A percentile compares a stretch with the other conserved stretches of the same genome.
phyloP scores from a whole-genome alignment of 352 stramenopile genomes.

The Phytophthora meadii region DNA sequence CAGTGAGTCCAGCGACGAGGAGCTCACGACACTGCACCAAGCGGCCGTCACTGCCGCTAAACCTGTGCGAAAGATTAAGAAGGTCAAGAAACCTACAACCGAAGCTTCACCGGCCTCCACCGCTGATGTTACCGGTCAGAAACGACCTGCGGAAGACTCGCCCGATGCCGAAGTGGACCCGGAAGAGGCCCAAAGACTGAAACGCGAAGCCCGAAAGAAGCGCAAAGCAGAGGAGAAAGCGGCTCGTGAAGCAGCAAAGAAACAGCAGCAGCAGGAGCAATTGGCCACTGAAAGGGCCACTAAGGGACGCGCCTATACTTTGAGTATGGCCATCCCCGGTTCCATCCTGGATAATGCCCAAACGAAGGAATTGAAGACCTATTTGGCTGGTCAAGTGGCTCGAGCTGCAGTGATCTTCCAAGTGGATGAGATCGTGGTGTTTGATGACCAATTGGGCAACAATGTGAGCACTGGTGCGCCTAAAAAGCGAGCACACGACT shows the following conservation, averaged over 20 bases:
- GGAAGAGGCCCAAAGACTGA: constrained; percentile 40
- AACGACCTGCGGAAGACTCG: constrained; percentile 17
- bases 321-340: constrained; percentile 97
- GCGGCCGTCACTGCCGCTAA: constrained; percentile 37
- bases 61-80: constrained; percentile 38
- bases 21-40: constrained; percentile 77
- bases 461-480: constrained; percentile 50
- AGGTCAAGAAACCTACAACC: constrained; percentile 29
- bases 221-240: constrained; percentile 67
- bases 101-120: not conserved
- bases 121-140: constrained; percentile 17
- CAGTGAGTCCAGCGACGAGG: constrained; percentile 90
- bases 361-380: constrained; percentile 97
- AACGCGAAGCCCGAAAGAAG: constrained; percentile 78
- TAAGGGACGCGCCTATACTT: constrained; percentile 88
- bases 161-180: constrained; percentile 5
- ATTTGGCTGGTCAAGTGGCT: constrained; percentile 96
- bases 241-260: constrained; percentile 43
- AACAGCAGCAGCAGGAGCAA: constrained; percentile 42
- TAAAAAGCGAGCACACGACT: constrained; percentile 73
- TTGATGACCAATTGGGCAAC: constrained; percentile 94
- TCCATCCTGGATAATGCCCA: constrained; percentile 98
- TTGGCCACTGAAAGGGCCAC: constrained; percentile 44
- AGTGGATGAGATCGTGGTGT: constrained; percentile 98
- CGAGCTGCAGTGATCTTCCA: constrained; percentile 97